Evolutionary conservation across 768 basidiomycete species (phyloP).

Genomic region (Trametes meyenii): DNA sequence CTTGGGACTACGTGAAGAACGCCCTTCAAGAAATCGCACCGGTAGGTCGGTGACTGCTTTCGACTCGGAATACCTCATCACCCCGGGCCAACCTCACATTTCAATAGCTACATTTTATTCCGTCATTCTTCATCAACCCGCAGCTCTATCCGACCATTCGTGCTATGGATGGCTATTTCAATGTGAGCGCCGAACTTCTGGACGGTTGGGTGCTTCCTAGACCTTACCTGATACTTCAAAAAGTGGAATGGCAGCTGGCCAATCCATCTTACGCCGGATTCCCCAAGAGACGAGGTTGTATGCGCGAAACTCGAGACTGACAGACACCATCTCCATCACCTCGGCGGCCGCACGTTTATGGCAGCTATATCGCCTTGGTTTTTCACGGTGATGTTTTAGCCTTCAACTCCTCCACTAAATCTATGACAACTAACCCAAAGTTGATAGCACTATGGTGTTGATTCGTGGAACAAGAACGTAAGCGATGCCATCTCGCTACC

Average conservation of each 20-base stretch:
- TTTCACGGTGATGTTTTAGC: conserved; percentile 51
- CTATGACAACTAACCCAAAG: not conserved
- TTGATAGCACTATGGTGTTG: conserved; percentile 59
- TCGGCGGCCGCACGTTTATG: conserved; percentile 42
- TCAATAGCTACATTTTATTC: conserved; percentile 37
- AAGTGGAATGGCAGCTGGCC: conserved; percentile 39
- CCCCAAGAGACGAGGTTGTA: conserved; percentile 25
- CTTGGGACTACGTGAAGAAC: conserved; percentile 34
- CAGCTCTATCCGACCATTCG: conserved; percentile 37
- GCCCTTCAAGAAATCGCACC: conserved; percentile 33
- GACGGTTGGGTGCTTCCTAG: conserved; percentile 8
- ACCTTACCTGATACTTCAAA: not conserved
- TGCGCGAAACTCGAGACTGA: conserved; percentile 47
- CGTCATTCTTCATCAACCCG: conserved; percentile 36
- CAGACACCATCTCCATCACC: conserved; percentile 54
- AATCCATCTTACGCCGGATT: conserved; percentile 47
- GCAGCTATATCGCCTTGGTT: conserved; percentile 76
- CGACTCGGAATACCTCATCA: not conserved
- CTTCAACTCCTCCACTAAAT: too few species aligned
- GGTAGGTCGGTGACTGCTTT: conserved; percentile 22
- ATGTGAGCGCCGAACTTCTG: conserved; percentile 24
- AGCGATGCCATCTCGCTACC: not conserved
- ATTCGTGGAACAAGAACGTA: conserved; percentile 78
- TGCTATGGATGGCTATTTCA: conserved; percentile 46
- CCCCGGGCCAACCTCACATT: not conserved